These are phyloP conservation scores for Crataegus laevigata DNA, from an alignment of 306 rosid genomes.

Conservation along the genomic window DNA sequence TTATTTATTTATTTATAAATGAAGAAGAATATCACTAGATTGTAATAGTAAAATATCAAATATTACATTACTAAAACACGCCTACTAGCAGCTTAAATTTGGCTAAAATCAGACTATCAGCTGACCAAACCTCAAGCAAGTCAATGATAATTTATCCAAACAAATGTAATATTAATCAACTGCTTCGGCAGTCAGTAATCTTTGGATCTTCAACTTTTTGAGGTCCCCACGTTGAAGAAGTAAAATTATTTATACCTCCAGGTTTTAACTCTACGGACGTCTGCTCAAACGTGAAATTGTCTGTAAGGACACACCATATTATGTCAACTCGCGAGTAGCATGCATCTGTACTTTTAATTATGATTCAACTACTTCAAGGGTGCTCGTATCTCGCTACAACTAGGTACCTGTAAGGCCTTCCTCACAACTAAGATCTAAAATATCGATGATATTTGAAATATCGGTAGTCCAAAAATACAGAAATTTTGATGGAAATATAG, in stretches of 20 bases:
- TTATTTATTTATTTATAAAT: too few relatives aligned
- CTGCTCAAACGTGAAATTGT: conserved; percentile 14
- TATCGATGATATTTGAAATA: too few relatives aligned
- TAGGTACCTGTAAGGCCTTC: neutral
- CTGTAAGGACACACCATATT: conserved; percentile 24
- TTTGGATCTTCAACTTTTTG: neutral
- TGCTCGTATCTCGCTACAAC: conserved; percentile 11
- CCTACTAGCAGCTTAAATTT: neutral
- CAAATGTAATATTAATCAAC: neutral
- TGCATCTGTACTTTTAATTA: conserved; percentile 11
- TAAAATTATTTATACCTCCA: neutral
- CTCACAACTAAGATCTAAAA: neutral
- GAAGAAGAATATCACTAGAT: too few relatives aligned
- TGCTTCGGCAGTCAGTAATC: neutral
- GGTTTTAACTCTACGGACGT: neutral
- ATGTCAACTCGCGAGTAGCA: conserved; percentile 12
- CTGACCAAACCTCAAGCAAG: neutral
- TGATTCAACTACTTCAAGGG: conserved; percentile 20
- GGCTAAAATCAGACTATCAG: neutral
- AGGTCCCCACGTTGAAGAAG: conserved; percentile 6
- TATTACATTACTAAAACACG: neutral
- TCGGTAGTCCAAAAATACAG: too few relatives aligned
- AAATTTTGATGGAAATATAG: too few relatives aligned
- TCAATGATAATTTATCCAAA: neutral
- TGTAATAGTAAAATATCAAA: too few relatives aligned